Conservation (phyloP, 805 yeast genomes). For the Hanseniaspora occidentalis region DNA sequence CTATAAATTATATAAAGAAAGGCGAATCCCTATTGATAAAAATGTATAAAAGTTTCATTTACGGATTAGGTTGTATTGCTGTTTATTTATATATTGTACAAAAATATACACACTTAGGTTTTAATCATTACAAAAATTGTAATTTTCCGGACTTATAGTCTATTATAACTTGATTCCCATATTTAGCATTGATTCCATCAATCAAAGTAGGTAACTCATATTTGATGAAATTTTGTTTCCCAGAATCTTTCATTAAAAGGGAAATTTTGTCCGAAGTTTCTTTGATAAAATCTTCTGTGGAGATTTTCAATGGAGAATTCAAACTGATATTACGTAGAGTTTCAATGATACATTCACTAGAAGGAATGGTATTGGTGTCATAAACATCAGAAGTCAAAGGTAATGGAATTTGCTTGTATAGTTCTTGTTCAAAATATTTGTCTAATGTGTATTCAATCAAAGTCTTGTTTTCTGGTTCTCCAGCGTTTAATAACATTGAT, state of each 20-base stretch:
- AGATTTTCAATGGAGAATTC: background rate
- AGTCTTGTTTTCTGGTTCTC: constrained; percentile 28
- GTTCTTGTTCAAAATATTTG: constrained; percentile 23
- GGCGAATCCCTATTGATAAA: too few species aligned
- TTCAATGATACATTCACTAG: constrained; percentile 10
- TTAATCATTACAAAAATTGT: constrained; percentile 6
- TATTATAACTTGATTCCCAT: constrained; percentile 25
- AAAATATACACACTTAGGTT: too few species aligned
- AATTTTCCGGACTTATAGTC: constrained; percentile 11
- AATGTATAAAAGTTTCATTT: too few species aligned
- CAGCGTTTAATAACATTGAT: constrained; percentile 27
- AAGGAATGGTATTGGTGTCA: constrained; percentile 3
- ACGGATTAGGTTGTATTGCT: too few species aligned
- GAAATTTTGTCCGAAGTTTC: constrained; percentile 9
- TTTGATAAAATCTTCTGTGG: constrained; percentile 12
- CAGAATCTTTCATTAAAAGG: constrained; percentile 14
- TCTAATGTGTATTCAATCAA: constrained; percentile 34
- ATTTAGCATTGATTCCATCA: constrained; percentile 24
- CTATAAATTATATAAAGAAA: too few species aligned
- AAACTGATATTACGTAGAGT: constrained; percentile 11
- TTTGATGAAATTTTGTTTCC: constrained; percentile 8
- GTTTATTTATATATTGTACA: too few species aligned
- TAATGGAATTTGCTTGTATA: constrained; percentile 20
- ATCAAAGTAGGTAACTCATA: constrained; percentile 6
- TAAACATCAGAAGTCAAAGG: constrained; percentile 16